Conservation (phyloP, 176 grass and related monocot genomes). For the Rhynchospora tenuis region DNA sequence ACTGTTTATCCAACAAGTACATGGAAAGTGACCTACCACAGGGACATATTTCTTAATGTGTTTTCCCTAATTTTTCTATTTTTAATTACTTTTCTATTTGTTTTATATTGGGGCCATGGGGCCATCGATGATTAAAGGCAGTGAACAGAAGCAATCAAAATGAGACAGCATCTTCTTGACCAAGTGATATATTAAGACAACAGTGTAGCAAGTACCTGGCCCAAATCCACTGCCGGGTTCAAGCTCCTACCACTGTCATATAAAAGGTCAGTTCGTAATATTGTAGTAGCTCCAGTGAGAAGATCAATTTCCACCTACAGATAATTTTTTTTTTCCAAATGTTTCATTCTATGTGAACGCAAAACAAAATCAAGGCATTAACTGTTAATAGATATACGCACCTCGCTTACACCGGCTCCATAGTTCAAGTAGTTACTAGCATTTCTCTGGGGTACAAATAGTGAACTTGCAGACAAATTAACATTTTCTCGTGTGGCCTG, state of each 20-base stretch:
- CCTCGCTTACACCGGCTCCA: slow-evolving; percentile 68
- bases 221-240: slow-evolving; percentile 75
- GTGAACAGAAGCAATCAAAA: no score
- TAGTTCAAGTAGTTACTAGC: slow-evolving; percentile 56
- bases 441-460: slow-evolving; percentile 42
- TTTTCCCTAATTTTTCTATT: no score
- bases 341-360: no score
- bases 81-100: no score
- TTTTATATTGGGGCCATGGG: no score
- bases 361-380: no score
- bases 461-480: slow-evolving; percentile 50
- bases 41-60: no score
- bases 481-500: slow-evolving; percentile 47
- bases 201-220: slow-evolving; percentile 56
- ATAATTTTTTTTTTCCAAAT: no score
- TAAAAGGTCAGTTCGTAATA: slow-evolving; percentile 56
- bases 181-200: background rate
- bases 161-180: background rate
- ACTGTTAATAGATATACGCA: no score
- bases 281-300: slow-evolving; percentile 60
- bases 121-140: no score
- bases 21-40: no score
- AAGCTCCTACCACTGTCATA: slow-evolving; percentile 82
- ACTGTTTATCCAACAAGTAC: no score
- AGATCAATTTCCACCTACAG: slow-evolving; percentile 80